Evolutionary conservation across 805 yeast species (phyloP).

Genomic region (Candida chauliodis): DNA sequence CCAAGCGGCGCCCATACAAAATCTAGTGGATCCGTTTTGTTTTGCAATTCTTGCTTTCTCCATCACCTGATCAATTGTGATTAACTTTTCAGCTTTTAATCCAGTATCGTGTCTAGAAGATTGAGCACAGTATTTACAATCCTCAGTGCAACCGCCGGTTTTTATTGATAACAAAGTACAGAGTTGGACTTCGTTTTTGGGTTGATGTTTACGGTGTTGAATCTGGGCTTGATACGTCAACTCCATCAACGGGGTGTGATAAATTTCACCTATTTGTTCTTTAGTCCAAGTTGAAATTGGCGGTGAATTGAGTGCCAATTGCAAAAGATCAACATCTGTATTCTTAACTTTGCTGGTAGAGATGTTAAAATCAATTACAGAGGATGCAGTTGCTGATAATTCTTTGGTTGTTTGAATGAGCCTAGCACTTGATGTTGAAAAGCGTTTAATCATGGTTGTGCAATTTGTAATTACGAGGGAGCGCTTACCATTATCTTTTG

Average conservation of each 20-base stretch:
- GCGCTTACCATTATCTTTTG: background rate
- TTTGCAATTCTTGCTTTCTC: constrained; percentile 64
- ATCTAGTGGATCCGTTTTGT: constrained; percentile 68
- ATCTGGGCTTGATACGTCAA: constrained; percentile 55
- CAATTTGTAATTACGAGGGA: background rate
- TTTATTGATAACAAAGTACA: constrained; percentile 75
- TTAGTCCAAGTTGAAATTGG: constrained; percentile 52
- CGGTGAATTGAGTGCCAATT: constrained; percentile 12
- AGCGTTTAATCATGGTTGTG: constrained; percentile 2
- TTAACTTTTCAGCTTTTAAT: constrained; percentile 62
- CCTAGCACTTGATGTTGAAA: background rate
- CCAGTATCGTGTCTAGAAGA: constrained; percentile 69
- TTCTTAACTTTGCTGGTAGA: background rate
- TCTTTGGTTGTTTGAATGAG: too few species aligned
- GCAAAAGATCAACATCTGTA: constrained; percentile 9
- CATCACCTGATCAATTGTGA: constrained; percentile 59
- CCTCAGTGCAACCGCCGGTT: constrained; percentile 80
- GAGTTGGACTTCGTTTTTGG: constrained; percentile 67
- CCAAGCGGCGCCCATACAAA: constrained; percentile 89
- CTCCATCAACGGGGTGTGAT: constrained; percentile 63
- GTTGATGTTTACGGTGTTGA: constrained; percentile 65
- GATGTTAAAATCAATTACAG: constrained; percentile 10
- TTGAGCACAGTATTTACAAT: constrained; percentile 79
- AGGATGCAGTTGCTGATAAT: too few species aligned
- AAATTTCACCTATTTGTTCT: constrained; percentile 56